phyloP scores from a whole-genome alignment of 208 protist genomes.

The Ichthyophonus hoferi region DNA sequence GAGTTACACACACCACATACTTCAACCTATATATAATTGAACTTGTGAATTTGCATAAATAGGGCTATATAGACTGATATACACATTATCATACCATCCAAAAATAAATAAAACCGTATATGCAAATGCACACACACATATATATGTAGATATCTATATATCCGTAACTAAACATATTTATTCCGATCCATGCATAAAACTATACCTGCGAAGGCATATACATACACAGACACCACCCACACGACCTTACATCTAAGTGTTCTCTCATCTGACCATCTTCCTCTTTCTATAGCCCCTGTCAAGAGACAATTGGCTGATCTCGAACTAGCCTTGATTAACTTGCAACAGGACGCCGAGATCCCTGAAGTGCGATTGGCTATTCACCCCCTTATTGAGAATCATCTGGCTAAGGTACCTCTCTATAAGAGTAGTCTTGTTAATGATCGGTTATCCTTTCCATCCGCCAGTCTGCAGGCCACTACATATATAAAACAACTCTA shows the following conservation, averaged over 20 bases:
- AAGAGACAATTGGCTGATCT: conserved; percentile 64
- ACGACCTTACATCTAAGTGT: not conserved
- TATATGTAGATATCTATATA: conserved; percentile 11
- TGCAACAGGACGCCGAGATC: conserved; percentile 67
- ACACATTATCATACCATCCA: not conserved
- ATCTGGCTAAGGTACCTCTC: not conserved
- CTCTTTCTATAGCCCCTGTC: conserved; percentile 35
- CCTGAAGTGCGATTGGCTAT: conserved; percentile 54
- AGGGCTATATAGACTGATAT: not conserved
- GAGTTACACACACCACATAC: not conserved
- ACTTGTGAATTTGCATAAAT: not conserved
- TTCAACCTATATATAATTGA: not conserved
- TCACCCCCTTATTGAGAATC: conserved; percentile 51
- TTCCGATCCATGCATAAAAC: not conserved
- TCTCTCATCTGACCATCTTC: not conserved
- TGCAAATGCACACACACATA: not conserved
- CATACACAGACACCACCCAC: not conserved
- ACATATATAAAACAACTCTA: not conserved
- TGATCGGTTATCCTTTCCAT: too few relatives aligned
- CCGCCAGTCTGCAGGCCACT: too few relatives aligned
- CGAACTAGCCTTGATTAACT: conserved; percentile 62
- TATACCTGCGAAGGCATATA: not conserved
- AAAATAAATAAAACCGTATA: not conserved
- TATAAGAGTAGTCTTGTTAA: too few relatives aligned
- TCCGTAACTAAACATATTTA: not conserved